phyloP scores from a whole-genome alignment of 345 rosid species.

The Rubroshorea leprosula region DNA sequence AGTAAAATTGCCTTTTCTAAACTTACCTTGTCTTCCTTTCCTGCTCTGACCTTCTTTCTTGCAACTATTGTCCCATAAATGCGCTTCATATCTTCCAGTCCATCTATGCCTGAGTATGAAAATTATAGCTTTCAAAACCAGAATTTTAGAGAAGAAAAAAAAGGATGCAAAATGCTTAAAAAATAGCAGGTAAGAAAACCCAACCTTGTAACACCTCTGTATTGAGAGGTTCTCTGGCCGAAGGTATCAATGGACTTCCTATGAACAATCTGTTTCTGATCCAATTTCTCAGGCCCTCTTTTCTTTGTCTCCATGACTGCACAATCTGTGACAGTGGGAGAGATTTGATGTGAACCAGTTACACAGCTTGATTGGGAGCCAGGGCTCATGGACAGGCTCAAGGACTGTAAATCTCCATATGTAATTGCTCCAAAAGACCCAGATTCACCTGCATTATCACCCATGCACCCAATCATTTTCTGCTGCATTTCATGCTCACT shows the following conservation, averaged over 20 bases:
- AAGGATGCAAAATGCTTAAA: no score
- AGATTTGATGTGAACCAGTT: constrained; percentile 56
- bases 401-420: constrained; percentile 71
- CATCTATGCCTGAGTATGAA: constrained; percentile 63
- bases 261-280: constrained; percentile 75
- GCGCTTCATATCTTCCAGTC: constrained; percentile 99
- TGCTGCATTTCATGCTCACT: constrained; percentile 45
- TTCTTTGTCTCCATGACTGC: constrained; percentile 67
- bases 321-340: constrained; percentile 40
- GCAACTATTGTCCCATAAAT: constrained; percentile 96
- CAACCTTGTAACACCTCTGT: constrained; percentile 97
- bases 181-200: no score
- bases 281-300: constrained; percentile 66
- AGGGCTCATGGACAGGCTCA: constrained; percentile 98
- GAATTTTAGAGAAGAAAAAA: no score
- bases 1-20: not conserved
- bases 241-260: constrained; percentile 97
- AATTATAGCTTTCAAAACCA: no score
- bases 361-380: constrained; percentile 88
- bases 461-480: constrained; percentile 36
- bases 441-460: constrained; percentile 30
- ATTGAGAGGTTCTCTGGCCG: constrained; percentile 98
- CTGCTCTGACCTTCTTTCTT: constrained; percentile 96
- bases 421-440: constrained; percentile 46
- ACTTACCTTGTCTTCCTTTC: constrained; percentile 86